A percentile compares a stretch with the other conserved stretches of the same genome.
Evolutionary conservation across 805 yeast species (phyloP).

Genomic region (Teunomyces barrocoloradensis): DNA sequence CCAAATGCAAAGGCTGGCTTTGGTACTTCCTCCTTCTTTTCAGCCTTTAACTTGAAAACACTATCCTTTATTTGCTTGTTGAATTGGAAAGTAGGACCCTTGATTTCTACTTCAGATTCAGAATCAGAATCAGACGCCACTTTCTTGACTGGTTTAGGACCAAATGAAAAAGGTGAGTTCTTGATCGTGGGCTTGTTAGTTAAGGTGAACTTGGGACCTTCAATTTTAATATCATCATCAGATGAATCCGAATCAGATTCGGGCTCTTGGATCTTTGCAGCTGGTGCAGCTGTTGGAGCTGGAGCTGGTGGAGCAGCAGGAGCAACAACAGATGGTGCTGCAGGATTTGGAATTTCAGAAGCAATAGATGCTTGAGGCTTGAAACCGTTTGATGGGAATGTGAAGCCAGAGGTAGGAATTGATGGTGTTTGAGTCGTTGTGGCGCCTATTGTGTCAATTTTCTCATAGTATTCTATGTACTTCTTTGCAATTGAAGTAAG

Average conservation of each 20-base stretch:
- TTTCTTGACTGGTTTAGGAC: slow-evolving; percentile 25
- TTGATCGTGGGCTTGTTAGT: slow-evolving; percentile 26
- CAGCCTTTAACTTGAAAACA: slow-evolving; percentile 23
- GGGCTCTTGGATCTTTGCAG: neutral
- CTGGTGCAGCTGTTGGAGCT: slow-evolving; percentile 1
- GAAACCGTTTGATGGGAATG: slow-evolving; percentile 2
- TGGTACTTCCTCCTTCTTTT: neutral
- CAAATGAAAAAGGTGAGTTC: slow-evolving; percentile 38
- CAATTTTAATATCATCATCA: slow-evolving; percentile 24
- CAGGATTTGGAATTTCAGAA: neutral
- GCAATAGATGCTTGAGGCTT: slow-evolving; percentile 1
- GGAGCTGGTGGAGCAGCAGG: neutral
- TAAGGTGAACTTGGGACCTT: slow-evolving; percentile 39
- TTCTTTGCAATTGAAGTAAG: slow-evolving; percentile 55
- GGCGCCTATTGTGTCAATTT: slow-evolving; percentile 21
- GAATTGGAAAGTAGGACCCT: slow-evolving; percentile 68
- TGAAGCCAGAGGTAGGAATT: slow-evolving; percentile 1
- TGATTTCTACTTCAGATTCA: slow-evolving; percentile 62
- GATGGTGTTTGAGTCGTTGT: neutral
- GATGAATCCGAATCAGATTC: slow-evolving; percentile 21
- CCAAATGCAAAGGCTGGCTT: slow-evolving; percentile 1
- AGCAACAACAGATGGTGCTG: slow-evolving; percentile 3
- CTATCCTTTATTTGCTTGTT: slow-evolving; percentile 35
- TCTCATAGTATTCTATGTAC: slow-evolving; percentile 52
- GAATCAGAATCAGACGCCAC: slow-evolving; percentile 47